These are phyloP conservation scores for Graphiopsis chlorocephala DNA, from an alignment of 2,329 filamentous ascomycete genomes.

Conservation along the genomic window DNA sequence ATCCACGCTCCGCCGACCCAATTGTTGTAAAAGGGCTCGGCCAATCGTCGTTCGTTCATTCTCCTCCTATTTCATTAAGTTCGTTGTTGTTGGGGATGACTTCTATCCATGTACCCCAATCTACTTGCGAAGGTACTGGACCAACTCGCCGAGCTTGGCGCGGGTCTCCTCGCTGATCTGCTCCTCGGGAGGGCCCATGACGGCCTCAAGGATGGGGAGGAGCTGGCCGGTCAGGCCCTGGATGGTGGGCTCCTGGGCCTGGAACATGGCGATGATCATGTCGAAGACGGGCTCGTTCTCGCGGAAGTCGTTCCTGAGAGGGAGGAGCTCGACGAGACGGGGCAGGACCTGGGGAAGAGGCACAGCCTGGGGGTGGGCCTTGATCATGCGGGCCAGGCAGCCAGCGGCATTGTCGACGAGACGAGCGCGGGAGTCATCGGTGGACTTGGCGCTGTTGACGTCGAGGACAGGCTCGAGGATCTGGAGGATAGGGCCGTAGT, in stretches of 20 bases:
- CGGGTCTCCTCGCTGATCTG: constrained; percentile 73
- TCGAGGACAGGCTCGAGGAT: constrained; percentile 85
- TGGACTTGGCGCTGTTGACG: constrained; percentile 18
- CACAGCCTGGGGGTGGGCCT: constrained; percentile 78
- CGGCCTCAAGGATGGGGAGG: constrained; percentile 68
- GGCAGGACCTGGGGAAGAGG: constrained; percentile 81
- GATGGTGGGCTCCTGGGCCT: constrained; percentile 66
- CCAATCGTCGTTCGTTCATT: neutral
- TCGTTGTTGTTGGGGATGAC: neutral
- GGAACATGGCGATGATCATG: constrained; percentile 84
- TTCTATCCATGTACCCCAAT: neutral
- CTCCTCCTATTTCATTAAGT: constrained; percentile 2
- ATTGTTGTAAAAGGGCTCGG: constrained; percentile 1
- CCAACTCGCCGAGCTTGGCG: constrained; percentile 62
- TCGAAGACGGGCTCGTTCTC: constrained; percentile 93
- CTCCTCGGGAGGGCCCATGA: constrained; percentile 68
- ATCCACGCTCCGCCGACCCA: constrained; percentile 2
- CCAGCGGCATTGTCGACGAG: constrained; percentile 91
- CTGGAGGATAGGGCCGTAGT: constrained; percentile 72
- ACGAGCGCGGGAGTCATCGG: constrained; percentile 70
- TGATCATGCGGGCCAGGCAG: constrained; percentile 88
- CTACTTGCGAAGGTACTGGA: constrained; percentile 13
- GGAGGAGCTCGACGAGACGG: constrained; percentile 72
- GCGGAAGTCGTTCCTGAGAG: constrained; percentile 88
- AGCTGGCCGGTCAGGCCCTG: constrained; percentile 68